These are phyloP conservation scores for Citrus medica DNA, from an alignment of 345 rosid species.

Conservation along the genomic window DNA sequence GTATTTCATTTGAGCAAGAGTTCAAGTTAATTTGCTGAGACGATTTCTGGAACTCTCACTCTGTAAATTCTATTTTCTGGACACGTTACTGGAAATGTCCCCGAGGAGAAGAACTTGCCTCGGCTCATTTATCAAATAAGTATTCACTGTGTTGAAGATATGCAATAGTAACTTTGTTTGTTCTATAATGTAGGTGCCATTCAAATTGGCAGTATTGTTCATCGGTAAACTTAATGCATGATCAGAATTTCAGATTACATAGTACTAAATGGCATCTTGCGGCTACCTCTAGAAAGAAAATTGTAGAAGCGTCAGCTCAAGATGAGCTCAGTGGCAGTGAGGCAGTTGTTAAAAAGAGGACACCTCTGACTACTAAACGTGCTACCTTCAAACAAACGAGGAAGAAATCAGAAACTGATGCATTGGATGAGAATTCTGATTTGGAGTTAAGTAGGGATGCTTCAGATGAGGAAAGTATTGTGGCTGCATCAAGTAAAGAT, in stretches of 20 bases:
- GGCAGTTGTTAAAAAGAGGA: slow-evolving; percentile 38
- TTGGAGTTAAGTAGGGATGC: slow-evolving; percentile 20
- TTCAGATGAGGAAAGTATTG: slow-evolving; percentile 25
- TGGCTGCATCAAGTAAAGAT: slow-evolving; percentile 23
- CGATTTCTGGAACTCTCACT: not conserved
- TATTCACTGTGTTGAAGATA: not conserved
- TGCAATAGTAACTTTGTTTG: not conserved
- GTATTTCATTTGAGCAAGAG: slow-evolving; percentile 1
- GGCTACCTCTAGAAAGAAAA: slow-evolving; percentile 54
- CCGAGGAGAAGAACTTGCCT: not conserved
- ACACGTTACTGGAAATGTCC: not conserved
- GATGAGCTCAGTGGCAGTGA: slow-evolving; percentile 45
- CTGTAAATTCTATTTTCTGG: not conserved
- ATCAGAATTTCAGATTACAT: slow-evolving; percentile 41
- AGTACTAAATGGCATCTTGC: slow-evolving; percentile 40
- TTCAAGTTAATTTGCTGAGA: not conserved
- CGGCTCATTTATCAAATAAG: not conserved
- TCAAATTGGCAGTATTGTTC: slow-evolving; percentile 33
- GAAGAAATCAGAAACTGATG: slow-evolving; percentile 49
- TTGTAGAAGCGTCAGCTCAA: slow-evolving; percentile 33
- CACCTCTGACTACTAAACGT: slow-evolving; percentile 38
- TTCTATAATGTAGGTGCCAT: slow-evolving; percentile 42
- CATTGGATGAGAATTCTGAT: slow-evolving; percentile 32
- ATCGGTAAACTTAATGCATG: slow-evolving; percentile 33
- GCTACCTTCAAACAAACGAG: slow-evolving; percentile 37